These are phyloP conservation scores for Lithocarpus polystachyus DNA, from an alignment of 306 rosid species.

Conservation along the genomic window DNA sequence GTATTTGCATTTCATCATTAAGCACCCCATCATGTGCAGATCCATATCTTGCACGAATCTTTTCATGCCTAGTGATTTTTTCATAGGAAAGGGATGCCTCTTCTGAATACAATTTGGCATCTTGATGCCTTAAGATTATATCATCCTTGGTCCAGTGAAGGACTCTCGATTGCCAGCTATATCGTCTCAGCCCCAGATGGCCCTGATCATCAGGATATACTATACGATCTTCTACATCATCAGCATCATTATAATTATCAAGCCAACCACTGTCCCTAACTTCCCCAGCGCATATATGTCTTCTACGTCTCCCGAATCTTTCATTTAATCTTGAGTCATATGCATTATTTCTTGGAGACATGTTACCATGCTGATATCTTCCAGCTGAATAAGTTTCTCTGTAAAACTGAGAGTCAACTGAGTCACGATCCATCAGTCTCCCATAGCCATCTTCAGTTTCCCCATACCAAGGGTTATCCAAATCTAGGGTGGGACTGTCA, in stretches of 20 bases:
- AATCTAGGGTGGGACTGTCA: conserved; percentile 17
- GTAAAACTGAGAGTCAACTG: conserved; percentile 22
- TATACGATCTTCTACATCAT: conserved; percentile 32
- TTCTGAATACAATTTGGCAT: conserved; percentile 10
- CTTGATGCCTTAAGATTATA: conserved; percentile 28
- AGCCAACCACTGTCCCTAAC: conserved; percentile 33
- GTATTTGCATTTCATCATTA: conserved; percentile 30
- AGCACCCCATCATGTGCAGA: conserved; percentile 31
- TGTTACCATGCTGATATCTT: conserved; percentile 10
- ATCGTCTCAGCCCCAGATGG: conserved; percentile 28
- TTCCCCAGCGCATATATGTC: conserved; percentile 24
- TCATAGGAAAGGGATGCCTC: conserved; percentile 23
- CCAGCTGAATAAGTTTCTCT: conserved; percentile 24
- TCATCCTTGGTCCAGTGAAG: conserved; percentile 48
- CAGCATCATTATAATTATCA: conserved; percentile 24
- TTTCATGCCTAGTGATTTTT: conserved; percentile 15
- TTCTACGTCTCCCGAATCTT: conserved; percentile 24
- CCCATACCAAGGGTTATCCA: conserved; percentile 34
- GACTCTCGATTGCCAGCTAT: conserved; percentile 29
- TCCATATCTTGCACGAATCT: conserved; percentile 20
- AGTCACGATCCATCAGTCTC: conserved; percentile 15
- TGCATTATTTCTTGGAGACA: conserved; percentile 29
- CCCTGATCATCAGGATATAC: conserved; percentile 29
- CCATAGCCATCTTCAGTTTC: conserved; percentile 37
- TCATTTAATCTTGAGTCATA: conserved; percentile 27